These are phyloP conservation scores for Carallia brachiata DNA, from an alignment of 345 rosid genomes.

Conservation along the genomic window DNA sequence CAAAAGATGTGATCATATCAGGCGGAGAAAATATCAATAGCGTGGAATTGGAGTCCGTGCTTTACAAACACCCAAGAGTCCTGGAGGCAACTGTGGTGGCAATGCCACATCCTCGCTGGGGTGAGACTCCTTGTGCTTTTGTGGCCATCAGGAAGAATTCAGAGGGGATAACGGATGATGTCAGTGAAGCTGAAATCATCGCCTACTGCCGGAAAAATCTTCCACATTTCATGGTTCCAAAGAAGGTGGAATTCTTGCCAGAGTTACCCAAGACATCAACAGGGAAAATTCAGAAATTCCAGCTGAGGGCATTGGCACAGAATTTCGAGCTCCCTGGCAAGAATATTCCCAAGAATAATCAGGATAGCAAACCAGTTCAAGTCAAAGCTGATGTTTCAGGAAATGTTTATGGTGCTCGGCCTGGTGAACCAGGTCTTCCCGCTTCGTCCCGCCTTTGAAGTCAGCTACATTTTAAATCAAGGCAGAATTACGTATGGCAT, in stretches of 20 bases:
- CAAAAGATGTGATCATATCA: slow-evolving; percentile 3
- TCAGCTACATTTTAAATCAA: too few relatives aligned
- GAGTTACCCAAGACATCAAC: slow-evolving; percentile 52
- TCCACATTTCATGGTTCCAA: slow-evolving; percentile 53
- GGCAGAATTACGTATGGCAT: too few relatives aligned
- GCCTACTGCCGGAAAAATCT: slow-evolving; percentile 42
- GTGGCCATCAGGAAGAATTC: slow-evolving; percentile 23
- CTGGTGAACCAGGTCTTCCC: too few relatives aligned
- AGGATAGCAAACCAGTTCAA: too few relatives aligned
- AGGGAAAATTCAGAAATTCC: slow-evolving; percentile 51
- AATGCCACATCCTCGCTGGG: slow-evolving; percentile 57
- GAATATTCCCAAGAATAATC: too few relatives aligned
- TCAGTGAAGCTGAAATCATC: slow-evolving; percentile 39
- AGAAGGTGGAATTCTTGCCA: slow-evolving; percentile 20
- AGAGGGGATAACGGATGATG: slow-evolving; percentile 2
- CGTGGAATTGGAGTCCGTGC: slow-evolving; percentile 47
- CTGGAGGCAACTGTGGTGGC: slow-evolving; percentile 59
- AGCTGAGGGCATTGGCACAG: slow-evolving; percentile 43
- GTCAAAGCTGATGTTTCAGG: too few relatives aligned
- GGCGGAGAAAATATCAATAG: slow-evolving; percentile 70
- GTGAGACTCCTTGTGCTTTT: slow-evolving; percentile 62
- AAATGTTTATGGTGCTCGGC: too few relatives aligned
- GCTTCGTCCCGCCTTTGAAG: too few relatives aligned
- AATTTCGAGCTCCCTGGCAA: slow-evolving; percentile 3
- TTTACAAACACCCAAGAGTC: slow-evolving; percentile 44